phyloP scores from a whole-genome alignment of 2,329 filamentous ascomycete genomes.

The Bertia moriformis region DNA sequence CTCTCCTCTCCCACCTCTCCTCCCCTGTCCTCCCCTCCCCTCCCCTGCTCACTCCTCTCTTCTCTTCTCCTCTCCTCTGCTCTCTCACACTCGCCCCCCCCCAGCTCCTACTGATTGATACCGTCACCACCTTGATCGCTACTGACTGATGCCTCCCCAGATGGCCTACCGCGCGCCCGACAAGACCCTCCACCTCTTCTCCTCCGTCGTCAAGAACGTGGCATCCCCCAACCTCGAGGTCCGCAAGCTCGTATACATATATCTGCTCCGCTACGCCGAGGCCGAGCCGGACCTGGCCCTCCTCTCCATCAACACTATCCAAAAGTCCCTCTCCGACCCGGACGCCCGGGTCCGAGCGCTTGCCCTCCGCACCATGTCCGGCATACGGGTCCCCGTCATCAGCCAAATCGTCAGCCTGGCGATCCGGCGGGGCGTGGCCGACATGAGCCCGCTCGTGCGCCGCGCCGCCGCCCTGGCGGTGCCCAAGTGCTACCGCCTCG shows the following conservation, averaged over 20 bases:
- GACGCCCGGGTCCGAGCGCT: constrained; percentile 85
- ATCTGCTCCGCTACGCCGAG: constrained; percentile 91
- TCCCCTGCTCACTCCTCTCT: background rate
- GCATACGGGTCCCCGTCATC: constrained; percentile 91
- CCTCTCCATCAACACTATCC: constrained; percentile 95
- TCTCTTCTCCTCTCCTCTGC: constrained; percentile 5
- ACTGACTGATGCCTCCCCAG: too few relatives aligned
- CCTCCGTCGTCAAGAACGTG: constrained; percentile 92
- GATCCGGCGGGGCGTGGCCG: constrained; percentile 81
- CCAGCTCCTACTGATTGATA: background rate
- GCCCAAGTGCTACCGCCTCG: constrained; percentile 85
- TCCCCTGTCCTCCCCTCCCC: background rate
- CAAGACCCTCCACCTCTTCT: constrained; percentile 83
- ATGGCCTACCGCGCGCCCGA: constrained; percentile 94
- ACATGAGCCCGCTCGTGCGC: constrained; percentile 89
- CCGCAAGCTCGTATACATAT: constrained; percentile 97
- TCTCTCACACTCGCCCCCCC: constrained; percentile 1
- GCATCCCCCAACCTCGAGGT: constrained; percentile 87
- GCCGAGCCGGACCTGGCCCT: constrained; percentile 89
- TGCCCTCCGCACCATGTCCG: constrained; percentile 90
- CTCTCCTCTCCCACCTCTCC: background rate
- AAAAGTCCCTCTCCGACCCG: constrained; percentile 86
- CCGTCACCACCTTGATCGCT: background rate
- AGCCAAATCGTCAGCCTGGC: constrained; percentile 95
- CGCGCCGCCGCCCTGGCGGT: constrained; percentile 87